Percentiles rank a stretch among this genome's conserved stretches.
These are phyloP conservation scores for Paracamarosporium sp. DNA, from an alignment of 2,329 filamentous ascomycete species.

Conservation along the genomic window DNA sequence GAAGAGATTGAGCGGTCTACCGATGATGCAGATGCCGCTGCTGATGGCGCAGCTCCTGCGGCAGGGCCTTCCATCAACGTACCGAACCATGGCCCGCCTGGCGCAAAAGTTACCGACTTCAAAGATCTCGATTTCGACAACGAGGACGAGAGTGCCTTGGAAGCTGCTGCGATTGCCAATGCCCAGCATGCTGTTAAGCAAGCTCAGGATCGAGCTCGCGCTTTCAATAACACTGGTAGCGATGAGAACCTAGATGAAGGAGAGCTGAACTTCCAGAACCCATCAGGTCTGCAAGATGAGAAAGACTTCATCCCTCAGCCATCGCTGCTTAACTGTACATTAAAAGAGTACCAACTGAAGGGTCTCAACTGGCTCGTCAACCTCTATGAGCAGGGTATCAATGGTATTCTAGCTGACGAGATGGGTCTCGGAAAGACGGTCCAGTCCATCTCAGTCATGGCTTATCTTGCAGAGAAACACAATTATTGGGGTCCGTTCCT, in stretches of 20 bases:
- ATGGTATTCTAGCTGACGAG: conserved; percentile 96
- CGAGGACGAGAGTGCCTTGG: conserved; percentile 84
- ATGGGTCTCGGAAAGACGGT: conserved; percentile 99
- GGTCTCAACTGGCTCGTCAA: conserved; percentile 99
- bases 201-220: conserved; percentile 88
- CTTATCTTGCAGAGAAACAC: conserved; percentile 94
- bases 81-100: conserved; percentile 56
- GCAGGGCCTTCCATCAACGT: conserved; percentile 56
- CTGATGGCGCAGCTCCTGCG: conserved; percentile 44
- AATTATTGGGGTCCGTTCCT: conserved; percentile 98
- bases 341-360: conserved; percentile 99
- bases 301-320: conserved; percentile 83
- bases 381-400: conserved; percentile 98
- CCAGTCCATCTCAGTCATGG: conserved; percentile 99
- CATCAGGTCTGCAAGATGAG: conserved; percentile 90
- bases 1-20: conserved; percentile 91
- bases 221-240: conserved; percentile 76
- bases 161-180: conserved; percentile 88
- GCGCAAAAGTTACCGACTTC: conserved; percentile 85
- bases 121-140: conserved; percentile 95
- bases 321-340: conserved; percentile 87
- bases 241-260: conserved; percentile 71
- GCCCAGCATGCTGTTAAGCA: conserved; percentile 95
- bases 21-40: conserved; percentile 69
- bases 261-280: conserved; percentile 99